phyloP scores from a whole-genome alignment of 129 eudicot genomes.

The Flaveria trinervia region DNA sequence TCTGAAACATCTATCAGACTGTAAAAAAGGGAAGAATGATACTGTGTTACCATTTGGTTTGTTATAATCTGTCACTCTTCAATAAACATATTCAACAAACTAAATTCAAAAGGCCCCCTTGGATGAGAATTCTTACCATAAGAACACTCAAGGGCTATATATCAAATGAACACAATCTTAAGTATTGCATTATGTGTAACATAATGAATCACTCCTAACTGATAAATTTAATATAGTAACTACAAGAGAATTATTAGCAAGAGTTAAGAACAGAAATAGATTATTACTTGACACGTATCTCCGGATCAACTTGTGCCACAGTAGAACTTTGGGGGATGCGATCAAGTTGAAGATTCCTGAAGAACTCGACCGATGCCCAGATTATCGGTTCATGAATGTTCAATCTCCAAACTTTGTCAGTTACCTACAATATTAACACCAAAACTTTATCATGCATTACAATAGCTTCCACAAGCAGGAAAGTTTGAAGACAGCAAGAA shows the following conservation, averaged over 20 bases:
- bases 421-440: conserved; percentile 52
- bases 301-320: conserved; percentile 94
- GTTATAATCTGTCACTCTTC: conserved; percentile 9
- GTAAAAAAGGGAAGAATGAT: conserved; percentile 29
- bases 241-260: neutral
- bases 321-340: conserved; percentile 63
- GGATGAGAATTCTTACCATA: neutral
- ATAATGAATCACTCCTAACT: conserved; percentile 6
- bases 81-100: neutral
- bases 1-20: conserved; percentile 95
- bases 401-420: conserved; percentile 81
- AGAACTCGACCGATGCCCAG: conserved; percentile 89
- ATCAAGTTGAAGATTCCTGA: conserved; percentile 75
- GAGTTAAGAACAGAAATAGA: conserved; percentile 3
- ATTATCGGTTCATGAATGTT: conserved; percentile 94
- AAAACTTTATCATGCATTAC: conserved; percentile 21
- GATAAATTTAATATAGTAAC: neutral
- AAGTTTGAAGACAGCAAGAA: conserved; percentile 15
- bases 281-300: conserved; percentile 87
- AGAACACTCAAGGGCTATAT: neutral
- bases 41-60: conserved; percentile 5
- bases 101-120: conserved; percentile 1
- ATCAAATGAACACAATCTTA: neutral
- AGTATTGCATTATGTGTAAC: neutral
- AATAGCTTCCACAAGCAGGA: conserved; percentile 11